Percentiles rank a stretch among this genome's conserved stretches.
These are phyloP conservation scores for Chalciporus piperatus DNA, from an alignment of 768 basidiomycete species.

Conservation along the genomic window DNA sequence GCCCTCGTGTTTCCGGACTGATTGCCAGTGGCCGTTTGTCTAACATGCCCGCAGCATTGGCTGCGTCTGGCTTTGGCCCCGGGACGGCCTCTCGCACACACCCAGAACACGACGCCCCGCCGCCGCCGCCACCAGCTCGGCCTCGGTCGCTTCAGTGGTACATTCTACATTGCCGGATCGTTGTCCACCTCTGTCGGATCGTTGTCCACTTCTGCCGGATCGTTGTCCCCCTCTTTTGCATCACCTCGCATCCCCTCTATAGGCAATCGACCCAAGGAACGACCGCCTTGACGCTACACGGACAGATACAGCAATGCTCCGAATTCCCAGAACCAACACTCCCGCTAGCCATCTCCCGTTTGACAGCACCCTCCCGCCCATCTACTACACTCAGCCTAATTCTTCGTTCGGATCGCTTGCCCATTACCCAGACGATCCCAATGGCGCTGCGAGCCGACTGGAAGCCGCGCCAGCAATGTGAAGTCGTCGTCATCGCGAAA, in stretches of 20 bases:
- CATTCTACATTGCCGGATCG: no score
- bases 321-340: constrained; percentile 25
- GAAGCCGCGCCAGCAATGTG: constrained; percentile 47
- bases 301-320: constrained; percentile 32
- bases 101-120: constrained; percentile 32
- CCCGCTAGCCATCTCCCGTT: constrained; percentile 20
- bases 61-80: constrained; percentile 68
- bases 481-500: constrained; percentile 26
- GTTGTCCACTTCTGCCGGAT: no score
- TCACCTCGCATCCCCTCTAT: no score
- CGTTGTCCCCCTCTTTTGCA: no score
- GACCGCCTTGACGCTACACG: no score
- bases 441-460: constrained; percentile 10
- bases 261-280: no score
- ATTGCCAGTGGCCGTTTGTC: constrained; percentile 65
- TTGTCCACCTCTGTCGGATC: no score
- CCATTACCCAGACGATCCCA: constrained; percentile 14
- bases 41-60: constrained; percentile 88
- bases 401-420: constrained; percentile 17
- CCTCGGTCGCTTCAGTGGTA: no score
- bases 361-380: constrained; percentile 21
- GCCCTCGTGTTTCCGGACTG: constrained; percentile 77
- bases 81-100: constrained; percentile 41
- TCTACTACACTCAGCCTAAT: constrained; percentile 19
- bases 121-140: constrained; percentile 41